A percentile compares a stretch with the other conserved stretches of the same genome.
These are phyloP conservation scores for Elongisporangium anandrum DNA, from an alignment of 352 stramenopile species.

Conservation along the genomic window DNA sequence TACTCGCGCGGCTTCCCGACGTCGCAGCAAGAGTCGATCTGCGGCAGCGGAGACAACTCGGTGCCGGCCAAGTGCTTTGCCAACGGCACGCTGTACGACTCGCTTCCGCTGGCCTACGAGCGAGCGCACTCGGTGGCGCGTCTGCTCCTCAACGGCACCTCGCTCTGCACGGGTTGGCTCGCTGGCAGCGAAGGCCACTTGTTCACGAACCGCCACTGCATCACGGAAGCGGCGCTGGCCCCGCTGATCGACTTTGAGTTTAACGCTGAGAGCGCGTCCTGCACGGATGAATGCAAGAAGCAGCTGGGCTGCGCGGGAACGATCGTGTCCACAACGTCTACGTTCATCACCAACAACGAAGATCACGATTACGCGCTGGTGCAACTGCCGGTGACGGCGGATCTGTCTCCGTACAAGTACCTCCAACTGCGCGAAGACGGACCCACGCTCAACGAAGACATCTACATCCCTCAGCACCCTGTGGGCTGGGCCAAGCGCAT, in stretches of 20 bases:
- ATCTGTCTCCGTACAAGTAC: slow-evolving; percentile 43
- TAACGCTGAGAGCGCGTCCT: slow-evolving; percentile 40
- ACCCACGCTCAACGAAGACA: slow-evolving; percentile 32
- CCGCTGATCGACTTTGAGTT: slow-evolving; percentile 56
- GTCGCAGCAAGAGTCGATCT: slow-evolving; percentile 33
- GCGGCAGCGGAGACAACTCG: slow-evolving; percentile 42
- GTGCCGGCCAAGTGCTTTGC: slow-evolving; percentile 49
- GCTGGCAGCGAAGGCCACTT: slow-evolving; percentile 52
- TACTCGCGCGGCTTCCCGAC: slow-evolving; percentile 41
- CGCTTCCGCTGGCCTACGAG: slow-evolving; percentile 35
- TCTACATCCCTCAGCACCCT: slow-evolving; percentile 62
- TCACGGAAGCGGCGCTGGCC: slow-evolving; percentile 21
- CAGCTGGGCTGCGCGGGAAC: slow-evolving; percentile 39
- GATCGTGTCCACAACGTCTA: slow-evolving; percentile 37
- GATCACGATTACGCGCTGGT: slow-evolving; percentile 54
- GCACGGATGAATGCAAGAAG: slow-evolving; percentile 33
- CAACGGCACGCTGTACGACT: slow-evolving; percentile 9
- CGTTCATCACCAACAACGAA: slow-evolving; percentile 30
- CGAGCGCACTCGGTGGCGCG: slow-evolving; percentile 39
- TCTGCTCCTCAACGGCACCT: slow-evolving; percentile 49
- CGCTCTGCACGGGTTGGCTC: slow-evolving; percentile 63
- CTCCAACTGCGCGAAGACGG: slow-evolving; percentile 38
- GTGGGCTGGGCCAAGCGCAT: slow-evolving; percentile 49
- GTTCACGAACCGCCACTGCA: slow-evolving; percentile 76
- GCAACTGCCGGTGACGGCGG: slow-evolving; percentile 34